A percentile compares a stretch with the other conserved stretches of the same genome.
These are phyloP conservation scores for Aspergillus persii DNA, from an alignment of 2,329 filamentous ascomycete species.

Conservation along the genomic window DNA sequence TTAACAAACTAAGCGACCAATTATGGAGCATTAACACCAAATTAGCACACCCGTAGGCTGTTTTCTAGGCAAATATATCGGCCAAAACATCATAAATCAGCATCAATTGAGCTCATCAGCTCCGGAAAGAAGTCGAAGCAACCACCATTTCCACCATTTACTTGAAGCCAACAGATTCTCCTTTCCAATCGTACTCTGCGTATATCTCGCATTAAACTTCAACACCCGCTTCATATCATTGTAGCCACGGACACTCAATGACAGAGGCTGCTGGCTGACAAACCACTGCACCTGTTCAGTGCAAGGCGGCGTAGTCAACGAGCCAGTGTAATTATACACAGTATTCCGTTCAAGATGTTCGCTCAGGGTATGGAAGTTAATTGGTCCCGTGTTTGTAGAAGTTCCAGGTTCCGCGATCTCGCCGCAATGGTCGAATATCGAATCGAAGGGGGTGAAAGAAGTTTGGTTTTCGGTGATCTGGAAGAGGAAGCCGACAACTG, in stretches of 20 bases:
- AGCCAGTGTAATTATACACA: slow-evolving; percentile 56
- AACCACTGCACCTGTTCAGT: slow-evolving; percentile 49
- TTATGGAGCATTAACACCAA: no score
- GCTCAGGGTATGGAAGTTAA: slow-evolving; percentile 46
- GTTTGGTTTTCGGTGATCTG: slow-evolving; percentile 38
- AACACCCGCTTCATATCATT: slow-evolving; percentile 53
- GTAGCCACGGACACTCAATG: slow-evolving; percentile 50
- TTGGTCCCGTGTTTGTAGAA: slow-evolving; percentile 32
- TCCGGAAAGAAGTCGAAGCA: not conserved
- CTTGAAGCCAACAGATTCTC: slow-evolving; percentile 41
- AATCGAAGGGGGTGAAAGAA: slow-evolving; percentile 46
- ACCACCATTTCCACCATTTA: not conserved
- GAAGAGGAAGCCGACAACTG: slow-evolving; percentile 44
- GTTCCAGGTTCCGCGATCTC: slow-evolving; percentile 43
- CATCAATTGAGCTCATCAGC: not conserved
- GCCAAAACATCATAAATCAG: no score
- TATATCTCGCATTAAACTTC: slow-evolving; percentile 57
- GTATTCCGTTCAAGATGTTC: slow-evolving; percentile 36
- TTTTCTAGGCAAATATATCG: no score
- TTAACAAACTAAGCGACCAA: no score
- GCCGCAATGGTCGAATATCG: slow-evolving; percentile 45
- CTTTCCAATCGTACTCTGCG: slow-evolving; percentile 50
- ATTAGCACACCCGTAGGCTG: no score
- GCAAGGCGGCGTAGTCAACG: slow-evolving; percentile 63
- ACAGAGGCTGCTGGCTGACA: slow-evolving; percentile 48